These are phyloP conservation scores for Tuber calosporum DNA, from an alignment of 495 filamentous ascomycete species.

Conservation along the genomic window DNA sequence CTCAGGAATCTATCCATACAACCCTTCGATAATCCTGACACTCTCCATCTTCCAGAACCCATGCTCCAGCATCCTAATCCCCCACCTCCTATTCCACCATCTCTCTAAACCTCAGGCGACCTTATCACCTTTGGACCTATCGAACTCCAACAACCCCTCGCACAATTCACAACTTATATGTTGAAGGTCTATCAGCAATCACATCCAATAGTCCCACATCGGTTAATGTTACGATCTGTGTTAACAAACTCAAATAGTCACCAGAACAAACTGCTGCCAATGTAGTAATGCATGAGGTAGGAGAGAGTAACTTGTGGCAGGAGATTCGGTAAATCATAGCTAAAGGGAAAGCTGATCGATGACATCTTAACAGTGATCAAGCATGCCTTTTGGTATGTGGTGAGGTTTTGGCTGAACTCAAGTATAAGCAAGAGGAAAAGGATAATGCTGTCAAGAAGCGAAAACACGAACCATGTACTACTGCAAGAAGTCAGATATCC, in stretches of 20 bases:
- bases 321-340: background rate
- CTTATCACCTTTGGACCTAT: too few relatives aligned
- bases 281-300: background rate
- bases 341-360: background rate
- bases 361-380: background rate
- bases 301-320: background rate
- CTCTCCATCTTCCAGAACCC: background rate
- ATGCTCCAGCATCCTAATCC: too few relatives aligned
- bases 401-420: background rate
- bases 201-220: too few relatives aligned
- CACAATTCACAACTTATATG: too few relatives aligned
- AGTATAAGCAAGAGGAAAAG: background rate
- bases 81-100: too few relatives aligned
- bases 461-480: background rate
- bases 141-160: too few relatives aligned
- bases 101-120: too few relatives aligned
- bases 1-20: constrained; percentile 1
- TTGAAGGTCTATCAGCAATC: too few relatives aligned
- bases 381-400: background rate
- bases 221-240: too few relatives aligned
- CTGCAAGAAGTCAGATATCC: background rate
- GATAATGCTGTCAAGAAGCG: background rate
- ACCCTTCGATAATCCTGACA: background rate
- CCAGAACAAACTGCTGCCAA: background rate
- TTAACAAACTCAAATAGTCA: background rate